These are phyloP conservation scores for Pyrenophora graminea DNA, from an alignment of 2,329 filamentous ascomycete species.

Conservation along the genomic window DNA sequence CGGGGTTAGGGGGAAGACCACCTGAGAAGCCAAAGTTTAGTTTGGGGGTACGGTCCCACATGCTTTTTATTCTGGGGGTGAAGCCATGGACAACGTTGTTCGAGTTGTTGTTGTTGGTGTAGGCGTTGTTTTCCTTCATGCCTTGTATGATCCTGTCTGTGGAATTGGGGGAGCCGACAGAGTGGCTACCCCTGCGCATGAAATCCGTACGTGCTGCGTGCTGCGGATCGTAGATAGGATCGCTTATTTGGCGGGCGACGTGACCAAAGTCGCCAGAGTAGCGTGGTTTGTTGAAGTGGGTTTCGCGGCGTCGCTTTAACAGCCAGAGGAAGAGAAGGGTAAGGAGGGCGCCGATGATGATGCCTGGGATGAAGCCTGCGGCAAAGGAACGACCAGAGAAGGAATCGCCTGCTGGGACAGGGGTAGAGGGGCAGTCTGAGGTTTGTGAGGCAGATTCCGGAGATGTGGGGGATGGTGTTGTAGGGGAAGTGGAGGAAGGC, in stretches of 20 bases:
- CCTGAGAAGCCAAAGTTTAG: conserved; percentile 35
- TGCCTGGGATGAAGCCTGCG: conserved; percentile 46
- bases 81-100: conserved; percentile 24
- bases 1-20: conserved; percentile 25
- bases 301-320: conserved; percentile 41
- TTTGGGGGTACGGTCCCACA: conserved; percentile 43
- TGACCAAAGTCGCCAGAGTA: conserved; percentile 47
- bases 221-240: conserved; percentile 46
- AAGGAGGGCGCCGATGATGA: conserved; percentile 42
- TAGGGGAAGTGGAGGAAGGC: conserved; percentile 23
- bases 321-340: conserved; percentile 40
- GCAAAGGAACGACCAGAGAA: conserved; percentile 46
- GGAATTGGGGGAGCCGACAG: conserved; percentile 33
- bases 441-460: conserved; percentile 41
- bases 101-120: no score
- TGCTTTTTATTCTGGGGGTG: conserved; percentile 40
- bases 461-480: conserved; percentile 34
- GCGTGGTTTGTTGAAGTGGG: conserved; percentile 29
- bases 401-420: conserved; percentile 20
- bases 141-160: conserved; percentile 30
- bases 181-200: conserved; percentile 38
- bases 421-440: conserved; percentile 22
- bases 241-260: conserved; percentile 44
- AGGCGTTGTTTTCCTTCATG: conserved; percentile 22
- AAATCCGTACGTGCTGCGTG: conserved; percentile 44